Percentiles rank a stretch among this genome's conserved stretches.
Evolutionary conservation across 1,284 basidiomycete species (phyloP).

Genomic region (Laetiporus sulphureus): DNA sequence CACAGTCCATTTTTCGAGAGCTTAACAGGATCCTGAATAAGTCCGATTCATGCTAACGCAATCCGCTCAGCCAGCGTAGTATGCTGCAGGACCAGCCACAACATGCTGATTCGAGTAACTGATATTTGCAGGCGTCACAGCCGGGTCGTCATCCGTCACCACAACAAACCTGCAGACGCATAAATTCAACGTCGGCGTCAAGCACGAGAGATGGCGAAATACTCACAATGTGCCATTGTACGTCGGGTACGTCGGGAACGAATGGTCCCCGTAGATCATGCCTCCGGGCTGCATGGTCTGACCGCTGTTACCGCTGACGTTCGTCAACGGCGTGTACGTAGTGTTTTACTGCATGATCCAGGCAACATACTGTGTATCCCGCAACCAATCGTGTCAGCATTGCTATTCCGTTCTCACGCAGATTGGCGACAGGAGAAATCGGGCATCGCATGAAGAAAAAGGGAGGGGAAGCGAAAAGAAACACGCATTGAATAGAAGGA

Average conservation of each 20-base stretch:
- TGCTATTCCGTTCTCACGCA: conserved; percentile 12
- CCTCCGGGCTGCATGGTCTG: conserved; percentile 44
- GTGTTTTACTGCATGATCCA: conserved; percentile 60
- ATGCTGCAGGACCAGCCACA: conserved; percentile 51
- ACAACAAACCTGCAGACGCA: conserved; percentile 37
- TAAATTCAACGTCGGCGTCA: background rate
- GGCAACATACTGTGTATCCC: conserved; percentile 29
- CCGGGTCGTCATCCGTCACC: conserved; percentile 43
- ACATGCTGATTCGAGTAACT: conserved; percentile 47
- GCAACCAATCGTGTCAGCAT: conserved; percentile 2
- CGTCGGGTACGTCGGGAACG: conserved; percentile 30
- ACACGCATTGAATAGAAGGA: background rate
- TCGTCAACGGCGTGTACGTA: conserved; percentile 49
- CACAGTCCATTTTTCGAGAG: too few species aligned
- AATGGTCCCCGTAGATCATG: conserved; percentile 33
- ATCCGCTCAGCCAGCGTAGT: conserved; percentile 35
- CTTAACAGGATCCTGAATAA: too few species aligned
- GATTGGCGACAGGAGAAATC: background rate
- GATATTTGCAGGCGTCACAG: conserved; percentile 56
- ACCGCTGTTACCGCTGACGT: conserved; percentile 37
- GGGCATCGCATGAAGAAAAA: background rate
- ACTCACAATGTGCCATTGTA: conserved; percentile 45
- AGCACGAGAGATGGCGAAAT: background rate
- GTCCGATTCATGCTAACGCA: too few species aligned
- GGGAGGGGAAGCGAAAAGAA: background rate